Base-by-base conservation (phyloP, 2,329 filamentous ascomycete genomes). In the Apiospora marii region DNA sequence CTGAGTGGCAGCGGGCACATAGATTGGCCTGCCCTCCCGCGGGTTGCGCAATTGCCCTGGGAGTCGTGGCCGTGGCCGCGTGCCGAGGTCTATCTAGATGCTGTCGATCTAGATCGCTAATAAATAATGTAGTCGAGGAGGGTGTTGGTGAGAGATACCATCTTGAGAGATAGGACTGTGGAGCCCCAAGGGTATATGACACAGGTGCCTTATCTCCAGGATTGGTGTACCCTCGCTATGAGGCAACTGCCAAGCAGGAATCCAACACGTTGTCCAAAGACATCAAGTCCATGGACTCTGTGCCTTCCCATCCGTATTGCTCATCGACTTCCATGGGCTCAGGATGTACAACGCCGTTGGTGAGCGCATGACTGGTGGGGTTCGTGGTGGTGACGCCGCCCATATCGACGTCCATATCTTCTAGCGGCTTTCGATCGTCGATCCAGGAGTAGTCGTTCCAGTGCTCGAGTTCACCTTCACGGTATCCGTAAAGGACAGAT, bases 391-490 rank as follows among this genome's bases (percentile, higher is more conserved):
- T 70, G 34, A 80, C 72, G 2, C 79, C 80, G 16, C 78, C 76
- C 71, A 82, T 79, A 61, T 79, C 75, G 6, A 79, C 77, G 51
- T 83, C 81, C 13, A 80, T 77, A n/a, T 74, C 67, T 27, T 68
- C 73, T 10, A 72, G 79, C 73, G 74, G 81, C 70, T 80, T 78
- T 48, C 77, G 74, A 43, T 82, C 84, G 24, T 86, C 83, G 34
- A 88, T 76, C 80, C 85, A 90, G 0, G 88, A 87, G 77, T 91
- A 90, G 76, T 91, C 88, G 64, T 89, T 82, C 85, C 89, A 91
- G 72, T 89, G 86, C 76, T 94, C 93, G 19, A 94, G 85, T 80
- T 95, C 93, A 71, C 92, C 92, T 79, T 96, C 94, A 44, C 93
- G 87, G 78, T 93, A 95, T 7, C 89, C 88, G 74, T 91, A 89